A percentile compares a stretch with the other conserved stretches of the same genome.
phyloP scores from a whole-genome alignment of 2,329 filamentous ascomycete genomes.

The Aschersonia sp. region DNA sequence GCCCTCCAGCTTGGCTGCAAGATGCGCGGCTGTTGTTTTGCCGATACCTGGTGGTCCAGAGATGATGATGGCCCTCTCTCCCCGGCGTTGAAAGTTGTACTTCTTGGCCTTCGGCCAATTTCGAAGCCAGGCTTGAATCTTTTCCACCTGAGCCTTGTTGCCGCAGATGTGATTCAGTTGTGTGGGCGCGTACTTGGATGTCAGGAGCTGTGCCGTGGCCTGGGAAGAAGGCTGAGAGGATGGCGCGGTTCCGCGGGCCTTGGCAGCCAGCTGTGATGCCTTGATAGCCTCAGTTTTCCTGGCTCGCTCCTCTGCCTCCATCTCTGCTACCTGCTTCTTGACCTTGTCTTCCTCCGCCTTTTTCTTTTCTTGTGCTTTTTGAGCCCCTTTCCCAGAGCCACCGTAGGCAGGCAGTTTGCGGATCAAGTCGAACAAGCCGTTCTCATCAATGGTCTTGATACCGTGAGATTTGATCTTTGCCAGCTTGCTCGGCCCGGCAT shows the following conservation, averaged over 20 bases:
- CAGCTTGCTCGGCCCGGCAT: constrained; percentile 88
- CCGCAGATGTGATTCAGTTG: constrained; percentile 81
- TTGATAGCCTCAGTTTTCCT: constrained; percentile 38
- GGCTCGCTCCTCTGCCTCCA: constrained; percentile 65
- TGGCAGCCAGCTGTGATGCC: constrained; percentile 27
- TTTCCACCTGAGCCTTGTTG: constrained; percentile 83
- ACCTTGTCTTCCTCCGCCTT: constrained; percentile 75
- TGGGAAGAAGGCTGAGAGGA: constrained; percentile 23
- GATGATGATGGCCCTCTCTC: constrained; percentile 80
- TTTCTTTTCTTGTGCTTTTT: constrained; percentile 72
- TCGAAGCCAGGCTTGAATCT: constrained; percentile 74
- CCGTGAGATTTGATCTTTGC: constrained; percentile 66
- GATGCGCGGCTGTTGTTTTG: constrained; percentile 91
- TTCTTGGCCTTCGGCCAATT: constrained; percentile 69
- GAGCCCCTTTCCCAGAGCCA: constrained; percentile 75
- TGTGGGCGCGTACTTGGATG: constrained; percentile 85
- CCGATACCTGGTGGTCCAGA: constrained; percentile 93
- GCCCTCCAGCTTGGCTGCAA: constrained; percentile 83
- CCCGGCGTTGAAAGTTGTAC: constrained; percentile 63
- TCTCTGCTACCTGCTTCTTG: constrained; percentile 64
- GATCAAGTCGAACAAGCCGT: constrained; percentile 81
- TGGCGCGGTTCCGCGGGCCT: constrained; percentile 11
- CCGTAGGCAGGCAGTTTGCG: constrained; percentile 68
- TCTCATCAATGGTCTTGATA: constrained; percentile 87
- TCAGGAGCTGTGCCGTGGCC: constrained; percentile 63